These are phyloP conservation scores for Neoascochyta sp. DNA, from an alignment of 2,329 filamentous ascomycete genomes.

Conservation along the genomic window DNA sequence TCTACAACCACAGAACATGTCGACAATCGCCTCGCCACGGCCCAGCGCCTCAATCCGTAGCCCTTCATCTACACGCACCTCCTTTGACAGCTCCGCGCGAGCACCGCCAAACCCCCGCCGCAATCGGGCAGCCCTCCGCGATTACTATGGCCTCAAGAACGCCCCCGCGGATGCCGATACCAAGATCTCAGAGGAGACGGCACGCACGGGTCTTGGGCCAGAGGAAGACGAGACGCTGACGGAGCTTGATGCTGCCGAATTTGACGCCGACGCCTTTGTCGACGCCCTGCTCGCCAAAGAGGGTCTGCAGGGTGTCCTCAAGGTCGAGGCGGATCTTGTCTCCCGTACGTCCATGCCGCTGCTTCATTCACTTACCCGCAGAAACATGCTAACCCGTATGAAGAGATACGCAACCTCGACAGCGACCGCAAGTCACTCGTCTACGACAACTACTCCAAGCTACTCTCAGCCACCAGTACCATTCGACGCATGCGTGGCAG, in stretches of 20 bases:
- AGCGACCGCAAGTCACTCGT: constrained; percentile 96
- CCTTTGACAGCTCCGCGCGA: constrained; percentile 50
- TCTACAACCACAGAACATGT: constrained; percentile 44
- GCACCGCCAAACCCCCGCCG: constrained; percentile 50
- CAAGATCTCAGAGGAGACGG: constrained; percentile 31
- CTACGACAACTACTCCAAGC: constrained; percentile 96
- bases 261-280: constrained; percentile 70
- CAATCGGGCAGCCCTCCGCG: constrained; percentile 82
- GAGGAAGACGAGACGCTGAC: constrained; percentile 56
- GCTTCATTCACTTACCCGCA: not conserved
- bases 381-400: constrained; percentile 1
- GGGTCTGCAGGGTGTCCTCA: constrained; percentile 65
- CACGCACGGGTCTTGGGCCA: constrained; percentile 30
- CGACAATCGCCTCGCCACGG: constrained; percentile 57
- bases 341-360: constrained; percentile 42
- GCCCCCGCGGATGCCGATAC: constrained; percentile 33
- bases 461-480: constrained; percentile 94
- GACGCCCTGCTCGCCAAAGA: constrained; percentile 58
- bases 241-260: constrained; percentile 70
- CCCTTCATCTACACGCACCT: constrained; percentile 74
- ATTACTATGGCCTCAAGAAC: constrained; percentile 84
- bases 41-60: constrained; percentile 59
- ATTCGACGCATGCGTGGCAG: constrained; percentile 83
- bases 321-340: constrained; percentile 66
- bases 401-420: constrained; percentile 82